Base-by-base conservation (phyloP, 805 yeast genomes). In the Metschnikowia aberdeeniae region DNA sequence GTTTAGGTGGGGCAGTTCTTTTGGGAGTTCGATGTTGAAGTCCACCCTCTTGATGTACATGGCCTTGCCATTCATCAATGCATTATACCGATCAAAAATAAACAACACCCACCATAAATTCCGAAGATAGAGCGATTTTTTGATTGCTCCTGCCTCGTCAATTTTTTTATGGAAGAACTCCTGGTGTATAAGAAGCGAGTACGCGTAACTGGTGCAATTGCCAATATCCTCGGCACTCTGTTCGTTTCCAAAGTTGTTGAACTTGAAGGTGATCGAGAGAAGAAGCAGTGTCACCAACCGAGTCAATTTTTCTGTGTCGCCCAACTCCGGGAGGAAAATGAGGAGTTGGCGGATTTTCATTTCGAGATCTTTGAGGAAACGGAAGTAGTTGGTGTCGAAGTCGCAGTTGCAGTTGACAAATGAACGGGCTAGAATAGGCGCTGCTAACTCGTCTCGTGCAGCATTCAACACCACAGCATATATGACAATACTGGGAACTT, bases 381-480 rank as follows among this genome's bases (percentile, higher is more conserved):
- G 44, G 6, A 39, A 34, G 31, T 39, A 39, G 12, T 51, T 44
- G 8, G 42, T 44, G 4, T 47, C 36, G 30, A 51, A 53, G 1
- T 42, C n/a, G 3, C 10, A 29, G 9, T 22, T 31, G 10, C 24
- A 36, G 12, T 44, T 34, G 17, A 39, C 36, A 34, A 51, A 52
- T 5, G 51, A 44, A 13, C 55, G 41, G 7, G 42, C 44, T 14
- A 60, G 40, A 7, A 60, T 56, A 5, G 56, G 53, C 13, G 47
- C 55, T 7, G 58, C 53, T 11, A 52, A 42, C 34, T 66, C 65
- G 44, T 74, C 74, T 14, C 75, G 56, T 8, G 75, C 66, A 0
- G 75, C 70, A 10, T 61, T 63, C 17, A 74, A 54, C n/a, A 73
- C 58, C 31, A 75, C 67, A 1, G 77, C 73, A 44, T 73, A 74